Evolutionary conservation across 1,284 basidiomycete genomes (phyloP), one percentile per base, ranked within the genome.

Genomic region (Ceratobasidium sp.): DNA sequence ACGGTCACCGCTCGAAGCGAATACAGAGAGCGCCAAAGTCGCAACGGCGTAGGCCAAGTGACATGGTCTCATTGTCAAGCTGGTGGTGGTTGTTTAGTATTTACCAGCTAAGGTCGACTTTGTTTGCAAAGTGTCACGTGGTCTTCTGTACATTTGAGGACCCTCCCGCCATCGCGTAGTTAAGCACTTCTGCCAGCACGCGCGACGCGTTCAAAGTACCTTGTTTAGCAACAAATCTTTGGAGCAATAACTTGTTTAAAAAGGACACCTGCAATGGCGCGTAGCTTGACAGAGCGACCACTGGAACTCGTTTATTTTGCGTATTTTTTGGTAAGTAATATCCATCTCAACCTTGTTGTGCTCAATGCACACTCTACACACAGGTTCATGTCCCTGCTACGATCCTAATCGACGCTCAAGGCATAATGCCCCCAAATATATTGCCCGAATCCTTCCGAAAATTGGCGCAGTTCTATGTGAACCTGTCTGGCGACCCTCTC

Each of bases 371-470:
- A 7, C 15, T 34, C 43, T 32, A 40, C 25, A n/a, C 70, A 29
- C 79, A 92, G 90, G 84, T 89, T 1, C 92, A 94, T 80, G 84
- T 93, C 19, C 87, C 89, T 0, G 88, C 89, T 2, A 89, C 91
- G 1, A 80, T 93, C 2, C 81, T 92, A 32, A 81, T 93, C 43
- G 92, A 94, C 81, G 82, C 90, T n/a, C 92, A 94, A 82, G 83
- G 87, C 2, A 73, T 94, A n/a, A 91, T 91, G 79, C 91, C 92
- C 2, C 74, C 84, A 0, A 78, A 83, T 19, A 77, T 87, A 15
- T 81, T 90, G 8, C 92, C 92, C 0, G 59, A 78, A 0, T 77
- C 85, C 74, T 79, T 92, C 51, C 82, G 83, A 56, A 54, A 46
- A 19, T 19, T 75, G 25, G 59, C 46, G 1, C 8, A 82, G 46